Evolutionary conservation across 345 rosid species (phyloP).

Genomic region (Acer campestre): DNA sequence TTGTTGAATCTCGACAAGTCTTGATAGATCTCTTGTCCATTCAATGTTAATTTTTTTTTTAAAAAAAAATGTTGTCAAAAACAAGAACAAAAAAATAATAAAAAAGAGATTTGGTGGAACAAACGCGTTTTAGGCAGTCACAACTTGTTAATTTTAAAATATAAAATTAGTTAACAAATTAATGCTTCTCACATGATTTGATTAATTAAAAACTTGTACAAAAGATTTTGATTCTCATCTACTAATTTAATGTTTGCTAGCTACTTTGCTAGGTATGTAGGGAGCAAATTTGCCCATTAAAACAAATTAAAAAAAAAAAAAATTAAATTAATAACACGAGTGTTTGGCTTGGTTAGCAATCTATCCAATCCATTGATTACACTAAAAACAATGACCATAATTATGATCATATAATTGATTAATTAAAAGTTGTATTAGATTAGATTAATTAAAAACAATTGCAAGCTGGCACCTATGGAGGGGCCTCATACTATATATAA

Average conservation of each 20-base stretch:
- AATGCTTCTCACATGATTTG: conserved; percentile 12
- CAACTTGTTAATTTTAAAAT: neutral
- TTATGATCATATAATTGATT: conserved; percentile 7
- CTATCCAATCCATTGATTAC: conserved; percentile 46
- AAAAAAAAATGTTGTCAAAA: neutral
- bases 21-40: too few species aligned
- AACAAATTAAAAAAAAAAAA: neutral
- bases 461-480: conserved; percentile 17
- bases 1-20: too few species aligned
- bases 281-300: conserved; percentile 12
- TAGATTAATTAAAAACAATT: neutral
- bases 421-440: conserved; percentile 7
- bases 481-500: neutral
- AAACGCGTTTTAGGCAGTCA: conserved; percentile 35
- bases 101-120: conserved; percentile 34
- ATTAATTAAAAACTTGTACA: neutral
- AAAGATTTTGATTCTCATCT: conserved; percentile 8
- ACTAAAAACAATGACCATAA: conserved; percentile 23
- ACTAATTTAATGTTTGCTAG: conserved; percentile 20
- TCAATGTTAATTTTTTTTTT: too few species aligned
- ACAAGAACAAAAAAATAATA: neutral
- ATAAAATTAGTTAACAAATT: conserved; percentile 12
- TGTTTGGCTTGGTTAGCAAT: conserved; percentile 32
- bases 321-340: conserved; percentile 22
- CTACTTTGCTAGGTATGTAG: conserved; percentile 26